Base-by-base conservation (phyloP, 805 yeast genomes). In the Alloascoidea africana region DNA sequence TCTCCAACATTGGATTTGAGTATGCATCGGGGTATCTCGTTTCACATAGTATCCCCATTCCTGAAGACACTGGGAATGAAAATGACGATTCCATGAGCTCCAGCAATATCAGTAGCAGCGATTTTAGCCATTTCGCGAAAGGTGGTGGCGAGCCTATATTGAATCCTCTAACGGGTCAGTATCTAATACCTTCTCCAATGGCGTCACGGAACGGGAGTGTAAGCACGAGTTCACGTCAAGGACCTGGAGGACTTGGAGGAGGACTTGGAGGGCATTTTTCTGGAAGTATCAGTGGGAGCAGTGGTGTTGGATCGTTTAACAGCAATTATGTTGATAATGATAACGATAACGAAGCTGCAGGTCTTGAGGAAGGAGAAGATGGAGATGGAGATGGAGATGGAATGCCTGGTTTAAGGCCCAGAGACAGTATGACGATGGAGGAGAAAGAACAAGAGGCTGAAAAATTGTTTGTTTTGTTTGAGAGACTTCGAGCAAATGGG, bases 381-480 rank as follows among this genome's bases (percentile, higher is more conserved):
- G 36, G 36, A 13, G 18, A 14, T 8, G 32, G 17, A 11, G 36
- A 6, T 6, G 6, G 6, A 11, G 11, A 13, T n/a, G 18, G 32
- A 16, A 34, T 14, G n/a, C n/a, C 16, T 6, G 36, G 8, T 14
- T n/a, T 5, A 6, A 6, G 15, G 5, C 27, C 32, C 5, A 13
- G 11, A 6, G 47, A 43, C 13, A 55, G 50, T 2, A 53, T 63
- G 56, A 55, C 65, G 1, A 55, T 54, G 5, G 66, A 59, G 36
- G 69, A 65, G 39, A 63, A 65, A 45, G 64, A 58, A 42, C 45
- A 44, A 4, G 69, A 65, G 42, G 69, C 69, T 2, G 70, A 65
- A 38, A 54, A 62, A 41, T 43, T 65, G 40, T 64, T 61, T 46
- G 55, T 52, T 3, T 38, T 62, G 4, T 62, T 65, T 42, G 66